phyloP scores from a whole-genome alignment of 177 flowering plant genomes.

The Tripterygium wilfordii region DNA sequence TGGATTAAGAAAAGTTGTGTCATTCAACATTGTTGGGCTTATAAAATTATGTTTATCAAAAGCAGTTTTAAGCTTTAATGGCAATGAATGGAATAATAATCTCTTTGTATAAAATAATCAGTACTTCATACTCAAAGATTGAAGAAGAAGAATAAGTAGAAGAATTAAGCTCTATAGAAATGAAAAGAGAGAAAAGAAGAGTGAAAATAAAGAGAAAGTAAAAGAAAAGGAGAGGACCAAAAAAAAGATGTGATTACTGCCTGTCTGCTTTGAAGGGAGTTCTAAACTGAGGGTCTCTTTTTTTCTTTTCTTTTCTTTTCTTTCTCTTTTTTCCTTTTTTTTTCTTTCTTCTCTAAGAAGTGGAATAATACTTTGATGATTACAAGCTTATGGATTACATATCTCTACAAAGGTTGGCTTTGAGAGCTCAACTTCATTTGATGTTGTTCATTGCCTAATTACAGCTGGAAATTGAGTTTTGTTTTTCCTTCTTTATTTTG shows the following conservation, averaged over 20 bases:
- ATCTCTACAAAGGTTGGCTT: constrained; percentile 1
- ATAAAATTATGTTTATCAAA: constrained; percentile 4
- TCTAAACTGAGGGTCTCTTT: constrained; percentile 3
- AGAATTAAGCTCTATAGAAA: constrained; percentile 5
- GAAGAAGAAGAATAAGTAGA: constrained; percentile 1
- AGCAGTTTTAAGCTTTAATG: constrained; percentile 7
- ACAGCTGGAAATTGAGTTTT: too few relatives aligned
- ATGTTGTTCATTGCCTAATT: too few relatives aligned
- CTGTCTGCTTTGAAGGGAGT: constrained; percentile 40
- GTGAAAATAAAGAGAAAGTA: constrained; percentile 6
- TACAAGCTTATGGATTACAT: too few relatives aligned
- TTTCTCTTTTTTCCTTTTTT: background rate
- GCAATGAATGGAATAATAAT: constrained; percentile 13
- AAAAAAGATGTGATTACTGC: constrained; percentile 17
- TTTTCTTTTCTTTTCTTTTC: constrained; percentile 7
- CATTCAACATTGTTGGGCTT: constrained; percentile 11
- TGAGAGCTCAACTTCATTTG: background rate
- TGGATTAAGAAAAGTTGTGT: constrained; percentile 12
- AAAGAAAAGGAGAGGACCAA: constrained; percentile 9
- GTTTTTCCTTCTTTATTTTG: too few relatives aligned
- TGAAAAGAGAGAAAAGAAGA: background rate
- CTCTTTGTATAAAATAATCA: constrained; percentile 3
- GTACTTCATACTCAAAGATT: constrained; percentile 1
- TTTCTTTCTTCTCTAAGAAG: constrained; percentile 15
- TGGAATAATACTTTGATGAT: constrained; percentile 20